Evolutionary conservation across 768 basidiomycete species (phyloP).

Genomic region (Crassisporium funariophilum): DNA sequence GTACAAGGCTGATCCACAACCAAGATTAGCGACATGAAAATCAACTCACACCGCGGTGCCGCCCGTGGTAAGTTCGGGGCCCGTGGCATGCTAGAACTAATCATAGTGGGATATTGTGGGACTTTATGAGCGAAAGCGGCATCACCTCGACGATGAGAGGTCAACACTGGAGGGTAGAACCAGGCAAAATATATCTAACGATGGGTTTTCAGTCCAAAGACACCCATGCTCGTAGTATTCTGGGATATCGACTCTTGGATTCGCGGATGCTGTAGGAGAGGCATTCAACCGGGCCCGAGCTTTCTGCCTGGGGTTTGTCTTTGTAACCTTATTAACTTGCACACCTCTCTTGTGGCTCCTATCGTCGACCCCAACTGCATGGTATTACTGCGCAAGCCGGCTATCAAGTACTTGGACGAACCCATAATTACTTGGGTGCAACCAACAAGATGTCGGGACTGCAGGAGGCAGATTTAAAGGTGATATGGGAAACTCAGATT

Average conservation of each 20-base stretch:
- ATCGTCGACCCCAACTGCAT: slow-evolving; percentile 1
- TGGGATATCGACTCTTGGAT: background rate
- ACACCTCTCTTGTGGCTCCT: background rate
- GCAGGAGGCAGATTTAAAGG: slow-evolving; percentile 3
- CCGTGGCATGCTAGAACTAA: no score
- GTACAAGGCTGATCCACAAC: no score
- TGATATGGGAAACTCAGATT: slow-evolving; percentile 11
- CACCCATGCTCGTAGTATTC: background rate
- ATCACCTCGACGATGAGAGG: background rate
- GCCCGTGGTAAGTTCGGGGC: no score
- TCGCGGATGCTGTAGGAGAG: no score
- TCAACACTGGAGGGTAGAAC: slow-evolving; percentile 2
- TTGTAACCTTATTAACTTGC: background rate
- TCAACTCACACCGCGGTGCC: slow-evolving; percentile 1
- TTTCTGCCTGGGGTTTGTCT: background rate
- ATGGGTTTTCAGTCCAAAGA: background rate
- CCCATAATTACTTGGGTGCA: background rate
- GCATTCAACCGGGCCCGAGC: slow-evolving; percentile 3
- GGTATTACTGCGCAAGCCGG: background rate
- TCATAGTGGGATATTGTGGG: slow-evolving; percentile 5
- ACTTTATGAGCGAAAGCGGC: slow-evolving; percentile 8
- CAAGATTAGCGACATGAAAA: no score
- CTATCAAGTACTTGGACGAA: background rate
- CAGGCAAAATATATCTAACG: background rate
- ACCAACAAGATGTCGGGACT: slow-evolving; percentile 1